phyloP scores from a whole-genome alignment of 257 asterid species.

The Solanum lycopersicoides region DNA sequence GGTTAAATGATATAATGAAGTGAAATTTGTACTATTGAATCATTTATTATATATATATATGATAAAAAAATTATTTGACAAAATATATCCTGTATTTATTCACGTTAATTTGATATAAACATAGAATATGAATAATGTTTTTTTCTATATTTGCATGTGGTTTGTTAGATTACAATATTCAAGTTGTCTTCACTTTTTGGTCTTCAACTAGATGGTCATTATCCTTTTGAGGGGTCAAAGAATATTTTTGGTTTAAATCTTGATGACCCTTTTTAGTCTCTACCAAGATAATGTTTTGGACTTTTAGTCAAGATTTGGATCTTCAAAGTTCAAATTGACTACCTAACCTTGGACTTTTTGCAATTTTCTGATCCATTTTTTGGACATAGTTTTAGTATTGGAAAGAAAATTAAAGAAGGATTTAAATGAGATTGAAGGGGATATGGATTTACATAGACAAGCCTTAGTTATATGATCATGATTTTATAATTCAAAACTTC shows the following conservation, averaged over 20 bases:
- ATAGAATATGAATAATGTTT: neutral
- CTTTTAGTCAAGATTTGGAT: neutral
- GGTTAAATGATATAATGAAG: no score
- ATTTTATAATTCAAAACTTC: neutral
- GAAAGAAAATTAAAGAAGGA: neutral
- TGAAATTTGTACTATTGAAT: neutral
- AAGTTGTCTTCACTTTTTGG: neutral
- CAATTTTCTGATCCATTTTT: neutral
- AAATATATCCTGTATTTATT: neutral
- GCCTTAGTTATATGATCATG: neutral
- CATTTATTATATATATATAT: neutral
- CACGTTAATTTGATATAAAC: neutral
- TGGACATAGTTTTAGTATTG: neutral
- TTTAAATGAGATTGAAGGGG: neutral
- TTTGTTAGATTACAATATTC: neutral
- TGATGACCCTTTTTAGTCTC: neutral
- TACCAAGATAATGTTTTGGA: neutral
- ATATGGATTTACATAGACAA: neutral
- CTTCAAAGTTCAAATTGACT: neutral
- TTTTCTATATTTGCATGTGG: neutral
- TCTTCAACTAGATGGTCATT: neutral
- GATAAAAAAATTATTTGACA: neutral
- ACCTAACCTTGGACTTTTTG: neutral
- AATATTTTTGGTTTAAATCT: neutral
- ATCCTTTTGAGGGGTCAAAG: neutral